Percentiles rank a stretch among this genome's conserved stretches.
Evolutionary conservation across 768 basidiomycete genomes (phyloP).

Genomic region (Mycena alexandri): DNA sequence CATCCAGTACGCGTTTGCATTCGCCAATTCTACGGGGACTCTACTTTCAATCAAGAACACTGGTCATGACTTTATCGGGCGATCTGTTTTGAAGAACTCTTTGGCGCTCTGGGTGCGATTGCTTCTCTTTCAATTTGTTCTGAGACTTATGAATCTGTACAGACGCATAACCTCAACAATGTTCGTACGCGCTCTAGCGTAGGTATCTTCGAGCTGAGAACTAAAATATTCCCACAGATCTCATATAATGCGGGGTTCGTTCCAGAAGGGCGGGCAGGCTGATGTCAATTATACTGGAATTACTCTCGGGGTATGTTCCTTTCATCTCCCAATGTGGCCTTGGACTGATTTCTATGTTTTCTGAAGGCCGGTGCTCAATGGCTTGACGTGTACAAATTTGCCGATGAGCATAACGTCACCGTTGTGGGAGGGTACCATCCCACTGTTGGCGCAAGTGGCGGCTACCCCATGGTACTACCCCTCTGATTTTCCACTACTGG

Average conservation of each 20-base stretch:
- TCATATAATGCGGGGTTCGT: slow-evolving; percentile 20
- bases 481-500: neutral
- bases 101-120: slow-evolving; percentile 19
- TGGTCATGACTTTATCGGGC: slow-evolving; percentile 24
- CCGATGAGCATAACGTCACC: slow-evolving; percentile 20
- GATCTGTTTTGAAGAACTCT: slow-evolving; percentile 17
- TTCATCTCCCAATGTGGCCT: slow-evolving; percentile 7
- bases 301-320: slow-evolving; percentile 21
- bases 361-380: slow-evolving; percentile 19
- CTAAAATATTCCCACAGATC: slow-evolving; percentile 12
- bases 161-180: slow-evolving; percentile 25
- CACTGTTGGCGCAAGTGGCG: slow-evolving; percentile 25
- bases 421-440: slow-evolving; percentile 19
- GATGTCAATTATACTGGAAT: slow-evolving; percentile 22
- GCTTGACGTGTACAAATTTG: slow-evolving; percentile 24
- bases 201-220: slow-evolving; percentile 13
- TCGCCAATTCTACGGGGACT: slow-evolving; percentile 13
- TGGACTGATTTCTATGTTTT: slow-evolving; percentile 9
- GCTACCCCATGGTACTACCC: slow-evolving; percentile 18
- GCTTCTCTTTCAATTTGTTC: slow-evolving; percentile 5
- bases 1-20: slow-evolving; percentile 15
- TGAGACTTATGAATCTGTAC: slow-evolving; percentile 7
- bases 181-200: slow-evolving; percentile 9
- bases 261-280: slow-evolving; percentile 24
- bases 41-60: slow-evolving; percentile 31